Percentiles rank a stretch among this genome's conserved stretches.
Evolutionary conservation across 768 basidiomycete species (phyloP).

Genomic region (Tephrocybe sp.): DNA sequence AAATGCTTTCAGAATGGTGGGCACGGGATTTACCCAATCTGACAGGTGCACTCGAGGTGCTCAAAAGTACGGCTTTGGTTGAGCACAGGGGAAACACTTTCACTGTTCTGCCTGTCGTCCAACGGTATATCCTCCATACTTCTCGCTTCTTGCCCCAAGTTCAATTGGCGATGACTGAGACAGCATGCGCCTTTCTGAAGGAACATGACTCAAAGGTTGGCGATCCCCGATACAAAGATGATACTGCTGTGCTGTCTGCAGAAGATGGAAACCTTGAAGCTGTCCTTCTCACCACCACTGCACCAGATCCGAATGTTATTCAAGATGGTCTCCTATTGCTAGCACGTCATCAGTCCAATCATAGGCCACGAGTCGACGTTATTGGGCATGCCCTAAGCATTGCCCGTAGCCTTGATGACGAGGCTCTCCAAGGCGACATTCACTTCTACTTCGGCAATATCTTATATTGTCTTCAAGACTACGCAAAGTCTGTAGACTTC

Average conservation of each 20-base stretch:
- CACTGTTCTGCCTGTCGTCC: slow-evolving; percentile 21
- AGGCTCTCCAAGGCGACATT: no score
- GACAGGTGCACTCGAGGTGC: slow-evolving; percentile 3
- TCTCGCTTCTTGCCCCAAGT: slow-evolving; percentile 7
- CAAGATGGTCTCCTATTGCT: not conserved
- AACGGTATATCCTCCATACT: slow-evolving; percentile 16
- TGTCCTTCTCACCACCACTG: not conserved
- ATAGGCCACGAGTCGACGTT: not conserved
- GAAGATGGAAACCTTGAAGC: not conserved
- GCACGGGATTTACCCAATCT: slow-evolving; percentile 5
- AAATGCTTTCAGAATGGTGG: slow-evolving; percentile 15
- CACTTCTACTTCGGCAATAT: no score
- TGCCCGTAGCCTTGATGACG: no score
- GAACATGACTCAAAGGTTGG: slow-evolving; percentile 13
- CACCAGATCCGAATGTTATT: not conserved
- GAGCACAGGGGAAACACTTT: slow-evolving; percentile 1
- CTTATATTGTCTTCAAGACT: no score
- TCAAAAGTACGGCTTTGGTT: slow-evolving; percentile 8
- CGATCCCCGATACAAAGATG: slow-evolving; percentile 8
- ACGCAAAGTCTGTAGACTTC: no score
- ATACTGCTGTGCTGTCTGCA: not conserved
- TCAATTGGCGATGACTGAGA: slow-evolving; percentile 7
- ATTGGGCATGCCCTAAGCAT: no score
- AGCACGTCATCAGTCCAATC: not conserved
- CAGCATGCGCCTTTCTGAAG: slow-evolving; percentile 15